Base-by-base conservation (phyloP, 2,329 filamentous ascomycete species). In the Fonsecaea pedrosoi region DNA sequence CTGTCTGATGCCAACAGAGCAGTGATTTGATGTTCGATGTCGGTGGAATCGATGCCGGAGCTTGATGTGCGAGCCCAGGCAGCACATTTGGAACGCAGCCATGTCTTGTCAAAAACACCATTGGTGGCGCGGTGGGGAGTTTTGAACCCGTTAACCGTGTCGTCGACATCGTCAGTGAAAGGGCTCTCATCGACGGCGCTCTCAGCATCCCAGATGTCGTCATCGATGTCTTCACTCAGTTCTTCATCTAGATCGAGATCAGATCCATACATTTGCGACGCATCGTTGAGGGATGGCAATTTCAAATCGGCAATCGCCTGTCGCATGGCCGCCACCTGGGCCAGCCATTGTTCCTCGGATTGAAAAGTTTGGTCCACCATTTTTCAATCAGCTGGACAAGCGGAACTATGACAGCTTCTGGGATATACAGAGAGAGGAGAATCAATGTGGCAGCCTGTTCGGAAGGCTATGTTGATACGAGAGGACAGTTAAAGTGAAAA, bases 151-250 rank as follows among this genome's bases (percentile, higher is more conserved):
- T 84, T 80, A 45, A 83, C 79, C 32, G 86, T 83, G 64, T 89
- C 89, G 21, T 88, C 87, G 30, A 90, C 89, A 57, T 85, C 85
- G 59, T 94, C 90, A 66, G 89, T 92, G 1, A 66, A 54, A 54
- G 66, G 67, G 34, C 66, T 71, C 15, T 70, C 67, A 50, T 70
- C 70, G 10, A 61, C n/a, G 25, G 70, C 70, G 32, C 71, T 69
- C 74, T 96, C 92, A 66, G 96, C 88, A 76, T 97, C 94, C 94
- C 94, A 97, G 9, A 97, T 89, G 78, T 97, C 93, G 66, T 94
- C 91, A 4, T 87, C 86, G 18, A 86, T 87, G 53, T 86, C 87
- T 4, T 86, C 86, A 3, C 82, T 85, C 2, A 84, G 85, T 25
- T 86, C 80, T 55, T 87, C 84, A 38, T 92, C 89, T 40, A 89